Base-by-base conservation (phyloP, 495 filamentous ascomycete species). In the Letharia lupina region DNA sequence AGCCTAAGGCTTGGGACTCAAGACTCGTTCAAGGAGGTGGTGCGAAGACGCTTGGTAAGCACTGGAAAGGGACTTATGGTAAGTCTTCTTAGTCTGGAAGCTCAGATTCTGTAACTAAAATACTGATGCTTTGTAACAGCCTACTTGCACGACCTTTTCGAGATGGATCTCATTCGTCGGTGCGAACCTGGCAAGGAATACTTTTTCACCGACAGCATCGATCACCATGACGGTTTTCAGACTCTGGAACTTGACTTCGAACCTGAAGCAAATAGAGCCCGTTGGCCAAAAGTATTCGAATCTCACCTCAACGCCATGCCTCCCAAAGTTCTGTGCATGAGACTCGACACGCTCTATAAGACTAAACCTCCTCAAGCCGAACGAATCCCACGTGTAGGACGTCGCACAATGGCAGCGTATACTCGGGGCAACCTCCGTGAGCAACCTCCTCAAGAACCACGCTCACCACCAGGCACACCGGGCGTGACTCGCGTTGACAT, bases 111-210 rank as follows among this genome's bases (percentile, higher is more conserved):
- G 7, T 37, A 9, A 33, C 60, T 62, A 42, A 62, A 28, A 48
- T 37, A 37, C 5, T 0, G 54, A 20, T 57, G 13, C 41, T 37
- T 33, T 47, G 40, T 20, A 6, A 40, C 20, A 70, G 77, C 75
- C 70, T 78, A 72, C 78, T 74, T 65, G 75, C 74, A 64, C 68
- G 77, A 65, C 75, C 77, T 63, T 77, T 76, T 58, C 20, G 69
- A 68, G 2, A 61, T 70, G 45, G 33, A 44, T 20, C 33, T 37
- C 11, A 63, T 70, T 31, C 69, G 69, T 39, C 41, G n/a, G 16
- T n/a, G 35, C 20, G 31, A 35, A 28, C 52, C 52, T 16, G 45
- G 40, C 45, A 37, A 37, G 2, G 41, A 45, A 33, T 45, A 57
- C 15, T 40, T 60, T 61, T 63, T 63, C 56, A 48, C 45, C n/a